These are phyloP conservation scores for Aureobasidium leucospermi DNA, from an alignment of 2,329 filamentous ascomycete species.

Conservation along the genomic window DNA sequence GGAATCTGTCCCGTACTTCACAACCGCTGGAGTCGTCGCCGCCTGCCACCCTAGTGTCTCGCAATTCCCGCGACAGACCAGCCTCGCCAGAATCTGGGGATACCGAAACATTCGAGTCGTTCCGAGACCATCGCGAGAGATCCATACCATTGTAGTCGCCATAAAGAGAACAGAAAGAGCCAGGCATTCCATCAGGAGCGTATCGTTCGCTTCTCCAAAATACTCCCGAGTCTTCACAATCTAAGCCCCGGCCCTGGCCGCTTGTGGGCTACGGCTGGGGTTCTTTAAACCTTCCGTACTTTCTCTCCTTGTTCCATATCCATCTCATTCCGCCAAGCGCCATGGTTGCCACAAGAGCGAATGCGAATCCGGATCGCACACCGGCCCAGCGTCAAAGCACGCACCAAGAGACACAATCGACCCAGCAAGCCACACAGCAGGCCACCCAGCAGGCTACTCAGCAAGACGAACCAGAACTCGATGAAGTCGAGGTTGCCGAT, in stretches of 20 bases:
- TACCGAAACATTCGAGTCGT: constrained; percentile 4
- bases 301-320: neutral
- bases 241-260: constrained; percentile 5
- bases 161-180: neutral
- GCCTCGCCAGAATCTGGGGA: constrained; percentile 1
- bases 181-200: neutral
- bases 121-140: neutral
- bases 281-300: neutral
- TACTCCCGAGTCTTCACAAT: neutral
- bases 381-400: neutral
- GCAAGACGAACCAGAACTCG: constrained; percentile 36
- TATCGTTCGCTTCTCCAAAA: neutral
- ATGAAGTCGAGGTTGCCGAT: constrained; percentile 74
- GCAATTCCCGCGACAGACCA: neutral
- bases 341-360: neutral
- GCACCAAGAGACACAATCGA: neutral
- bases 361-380: neutral
- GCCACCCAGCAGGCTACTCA: constrained; percentile 11
- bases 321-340: neutral
- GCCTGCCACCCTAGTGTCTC: neutral
- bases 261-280: constrained; percentile 11
- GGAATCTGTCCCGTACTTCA: neutral
- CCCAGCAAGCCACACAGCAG: constrained; percentile 9
- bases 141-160: neutral
- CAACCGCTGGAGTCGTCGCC: neutral